Conservation (phyloP, 1,284 basidiomycete species). For the Coniophora puteana region DNA sequence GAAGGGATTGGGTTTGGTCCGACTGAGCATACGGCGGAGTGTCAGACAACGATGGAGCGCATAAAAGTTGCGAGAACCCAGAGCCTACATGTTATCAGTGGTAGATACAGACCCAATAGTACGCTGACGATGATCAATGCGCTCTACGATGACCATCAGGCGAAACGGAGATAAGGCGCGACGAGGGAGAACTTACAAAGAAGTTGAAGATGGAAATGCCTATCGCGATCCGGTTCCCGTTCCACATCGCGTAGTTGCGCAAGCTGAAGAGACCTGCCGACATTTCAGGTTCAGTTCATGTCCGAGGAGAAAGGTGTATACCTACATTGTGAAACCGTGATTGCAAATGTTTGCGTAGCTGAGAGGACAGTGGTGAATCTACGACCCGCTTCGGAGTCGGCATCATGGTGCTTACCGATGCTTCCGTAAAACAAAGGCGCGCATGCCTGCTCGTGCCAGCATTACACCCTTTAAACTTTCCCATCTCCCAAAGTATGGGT, state of each 20-base stretch:
- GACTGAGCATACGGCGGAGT: background rate
- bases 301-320: background rate
- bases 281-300: background rate
- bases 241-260: conserved; percentile 5
- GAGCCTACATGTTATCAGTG: background rate
- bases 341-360: too few relatives aligned
- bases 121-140: too few relatives aligned
- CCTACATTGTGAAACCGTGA: conserved; percentile 2
- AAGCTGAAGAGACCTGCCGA: conserved; percentile 2
- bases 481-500: too few relatives aligned
- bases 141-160: too few relatives aligned
- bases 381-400: background rate
- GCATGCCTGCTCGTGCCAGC: too few relatives aligned
- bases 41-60: too few relatives aligned
- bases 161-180: too few relatives aligned
- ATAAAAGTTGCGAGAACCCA: too few relatives aligned
- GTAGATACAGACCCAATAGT: too few relatives aligned
- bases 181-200: background rate
- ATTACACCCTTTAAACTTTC: too few relatives aligned
- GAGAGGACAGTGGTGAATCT: background rate
- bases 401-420: background rate
- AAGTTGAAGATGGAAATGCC: background rate
- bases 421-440: background rate
- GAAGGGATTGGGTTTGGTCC: background rate
- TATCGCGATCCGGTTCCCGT: background rate